Base-by-base conservation (phyloP, 2,329 filamentous ascomycete species). In the Pezicula neosporulosa region DNA sequence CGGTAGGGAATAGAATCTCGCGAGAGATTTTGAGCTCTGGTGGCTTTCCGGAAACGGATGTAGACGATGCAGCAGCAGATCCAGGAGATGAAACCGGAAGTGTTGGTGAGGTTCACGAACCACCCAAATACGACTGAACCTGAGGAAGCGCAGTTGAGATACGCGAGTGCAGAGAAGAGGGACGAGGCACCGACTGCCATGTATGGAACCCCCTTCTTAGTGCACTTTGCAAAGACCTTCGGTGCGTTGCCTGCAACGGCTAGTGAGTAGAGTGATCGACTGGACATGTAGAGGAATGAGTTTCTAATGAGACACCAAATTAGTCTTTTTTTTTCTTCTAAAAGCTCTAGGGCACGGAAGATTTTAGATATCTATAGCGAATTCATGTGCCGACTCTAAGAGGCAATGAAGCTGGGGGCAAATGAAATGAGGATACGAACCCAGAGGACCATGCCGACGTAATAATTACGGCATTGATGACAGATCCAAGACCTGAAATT, bases 391-490 rank as follows among this genome's bases (percentile, higher is more conserved):
- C 21, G 21, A 5, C 21, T 21, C 21, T 21, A 5, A 21, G 21
- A 21, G 21, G 21, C 21, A 21, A 21, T 21, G 5, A 5, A 21
- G 5, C 21, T 21, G 21, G 21, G 21, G 5, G 21, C 21, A 21
- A 21, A 21, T 21, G 5, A 21, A 21, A 21, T 21, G 21, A 21
- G 21, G 5, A 21, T 21, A 21, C 21, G 21, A 21, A 21, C 44
- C 75, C 79, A 12, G 78, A 77, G 0, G 76, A 79, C 69, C 77
- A 78, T 3, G 77, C 79, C 1, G 74, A 77, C 24, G 77, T 77
- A 47, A 82, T 67, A 64, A 81, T 78, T 19, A 77, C 73, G 15
- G 74, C 79, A 56, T 82, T 82, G 63, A 82, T 78, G 49, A 81
- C 71, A 13, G 68, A 72, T 42, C 76, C 74, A 3, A 82, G 68